These are phyloP conservation scores for Dothidotthia symphoricarpi DNA, from an alignment of 2,329 filamentous ascomycete species.

Conservation along the genomic window DNA sequence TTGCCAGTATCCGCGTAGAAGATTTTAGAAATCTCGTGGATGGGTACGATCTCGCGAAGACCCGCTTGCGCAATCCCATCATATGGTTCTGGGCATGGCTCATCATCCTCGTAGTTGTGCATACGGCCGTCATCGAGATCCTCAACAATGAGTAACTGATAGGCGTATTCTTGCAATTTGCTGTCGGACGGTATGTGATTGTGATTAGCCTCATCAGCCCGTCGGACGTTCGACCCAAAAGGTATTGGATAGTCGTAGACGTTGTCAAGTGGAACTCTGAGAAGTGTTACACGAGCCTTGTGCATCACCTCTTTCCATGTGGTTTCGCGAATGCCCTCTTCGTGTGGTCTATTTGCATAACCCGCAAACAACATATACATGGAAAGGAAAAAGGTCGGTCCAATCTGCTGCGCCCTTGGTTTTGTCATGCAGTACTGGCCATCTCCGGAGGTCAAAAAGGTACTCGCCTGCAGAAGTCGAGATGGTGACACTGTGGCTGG, in stretches of 20 bases:
- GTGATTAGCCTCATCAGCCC: constrained; percentile 16
- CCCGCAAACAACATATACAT: constrained; percentile 94
- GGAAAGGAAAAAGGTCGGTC: constrained; percentile 80
- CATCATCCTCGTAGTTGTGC: constrained; percentile 63
- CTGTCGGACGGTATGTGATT: constrained; percentile 44
- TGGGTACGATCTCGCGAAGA: constrained; percentile 64
- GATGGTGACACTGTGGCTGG: constrained; percentile 86
- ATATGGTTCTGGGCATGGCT: constrained; percentile 56
- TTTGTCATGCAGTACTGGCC: constrained; percentile 71
- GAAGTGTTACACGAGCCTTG: constrained; percentile 80
- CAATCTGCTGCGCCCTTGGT: constrained; percentile 70
- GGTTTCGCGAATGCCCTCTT: constrained; percentile 61
- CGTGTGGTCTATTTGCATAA: constrained; percentile 60
- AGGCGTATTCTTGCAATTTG: constrained; percentile 66
- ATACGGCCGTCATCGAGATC: constrained; percentile 72
- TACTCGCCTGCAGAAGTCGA: constrained; percentile 85
- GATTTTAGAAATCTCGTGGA: constrained; percentile 80
- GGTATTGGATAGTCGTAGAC: constrained; percentile 48
- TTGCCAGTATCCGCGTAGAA: constrained; percentile 91
- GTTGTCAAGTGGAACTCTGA: constrained; percentile 63
- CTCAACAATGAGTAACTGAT: constrained; percentile 79
- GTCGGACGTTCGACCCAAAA: constrained; percentile 15
- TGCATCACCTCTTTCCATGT: constrained; percentile 97
- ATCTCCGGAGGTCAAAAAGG: constrained; percentile 83
- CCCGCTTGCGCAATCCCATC: constrained; percentile 63